These are phyloP conservation scores for Penicillium manginii DNA, from an alignment of 495 filamentous ascomycete species.

Conservation along the genomic window DNA sequence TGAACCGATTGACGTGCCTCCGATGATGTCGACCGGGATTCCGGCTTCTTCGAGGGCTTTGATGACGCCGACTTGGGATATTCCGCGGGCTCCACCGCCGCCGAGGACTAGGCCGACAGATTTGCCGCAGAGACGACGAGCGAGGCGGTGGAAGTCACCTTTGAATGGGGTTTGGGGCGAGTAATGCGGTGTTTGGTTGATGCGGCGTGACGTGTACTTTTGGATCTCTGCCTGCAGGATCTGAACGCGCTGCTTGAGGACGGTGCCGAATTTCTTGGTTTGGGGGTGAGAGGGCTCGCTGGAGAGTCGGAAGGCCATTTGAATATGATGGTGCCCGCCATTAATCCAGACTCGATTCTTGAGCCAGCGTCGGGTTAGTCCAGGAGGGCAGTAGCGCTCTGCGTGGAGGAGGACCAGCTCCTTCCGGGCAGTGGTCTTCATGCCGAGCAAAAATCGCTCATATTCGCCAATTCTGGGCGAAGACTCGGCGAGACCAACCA, in stretches of 20 bases:
- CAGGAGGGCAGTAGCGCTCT: slow-evolving; percentile 84
- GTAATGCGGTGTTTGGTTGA: slow-evolving; percentile 86
- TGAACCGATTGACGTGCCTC: slow-evolving; percentile 96
- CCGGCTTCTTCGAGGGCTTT: slow-evolving; percentile 94
- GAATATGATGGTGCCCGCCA: slow-evolving; percentile 96
- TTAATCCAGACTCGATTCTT: slow-evolving; percentile 97
- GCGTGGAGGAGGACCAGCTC: slow-evolving; percentile 92
- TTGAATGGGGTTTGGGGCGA: slow-evolving; percentile 91
- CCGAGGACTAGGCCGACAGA: slow-evolving; percentile 93
- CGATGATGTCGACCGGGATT: slow-evolving; percentile 94
- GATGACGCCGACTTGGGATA: slow-evolving; percentile 91
- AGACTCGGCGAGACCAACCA: slow-evolving; percentile 89
- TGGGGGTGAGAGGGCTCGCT: slow-evolving; percentile 77
- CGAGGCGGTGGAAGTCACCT: slow-evolving; percentile 93
- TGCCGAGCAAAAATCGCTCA: slow-evolving; percentile 90
- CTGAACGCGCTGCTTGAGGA: slow-evolving; percentile 89
- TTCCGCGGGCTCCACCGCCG: slow-evolving; percentile 89
- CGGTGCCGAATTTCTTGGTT: slow-evolving; percentile 77
- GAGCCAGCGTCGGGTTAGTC: slow-evolving; percentile 85
- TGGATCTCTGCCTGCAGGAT: slow-evolving; percentile 95
- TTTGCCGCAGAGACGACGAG: slow-evolving; percentile 88
- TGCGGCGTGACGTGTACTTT: slow-evolving; percentile 88
- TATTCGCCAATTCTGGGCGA: slow-evolving; percentile 93
- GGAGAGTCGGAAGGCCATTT: slow-evolving; percentile 88
- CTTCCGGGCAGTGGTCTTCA: slow-evolving; percentile 96